Conservation (phyloP, 768 basidiomycete species). For the Butyriboletus loyo region DNA sequence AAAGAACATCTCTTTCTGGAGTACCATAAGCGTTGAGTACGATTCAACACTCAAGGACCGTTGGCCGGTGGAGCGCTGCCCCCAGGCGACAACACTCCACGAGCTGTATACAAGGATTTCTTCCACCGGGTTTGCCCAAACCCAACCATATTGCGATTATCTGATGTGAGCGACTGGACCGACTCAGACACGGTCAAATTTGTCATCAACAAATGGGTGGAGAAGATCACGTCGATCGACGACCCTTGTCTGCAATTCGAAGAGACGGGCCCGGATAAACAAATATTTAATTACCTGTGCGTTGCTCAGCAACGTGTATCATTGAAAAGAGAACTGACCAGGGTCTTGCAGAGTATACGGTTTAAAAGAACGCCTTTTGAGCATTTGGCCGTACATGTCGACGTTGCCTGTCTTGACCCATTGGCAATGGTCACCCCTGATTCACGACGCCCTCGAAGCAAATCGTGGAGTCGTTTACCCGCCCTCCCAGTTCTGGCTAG, state of each 20-base stretch:
- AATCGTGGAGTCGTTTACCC: background rate
- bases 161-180: background rate
- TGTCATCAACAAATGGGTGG: background rate
- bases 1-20: background rate
- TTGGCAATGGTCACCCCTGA: background rate
- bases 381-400: background rate
- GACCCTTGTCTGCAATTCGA: background rate
- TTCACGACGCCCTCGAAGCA: background rate
- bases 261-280: background rate
- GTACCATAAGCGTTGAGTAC: background rate
- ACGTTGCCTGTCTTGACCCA: background rate
- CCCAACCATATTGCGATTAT: background rate
- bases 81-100: background rate
- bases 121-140: background rate
- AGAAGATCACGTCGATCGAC: background rate
- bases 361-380: background rate
- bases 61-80: background rate
- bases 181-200: background rate
- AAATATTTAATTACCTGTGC: background rate
- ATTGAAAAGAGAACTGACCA: background rate
- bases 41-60: background rate
- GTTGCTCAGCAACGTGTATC: background rate
- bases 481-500: background rate
- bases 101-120: slow-evolving; percentile 2
- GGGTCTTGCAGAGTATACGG: background rate